phyloP scores from a whole-genome alignment of 2,329 filamentous ascomycete species.

The Talaromyces rugulosus region DNA sequence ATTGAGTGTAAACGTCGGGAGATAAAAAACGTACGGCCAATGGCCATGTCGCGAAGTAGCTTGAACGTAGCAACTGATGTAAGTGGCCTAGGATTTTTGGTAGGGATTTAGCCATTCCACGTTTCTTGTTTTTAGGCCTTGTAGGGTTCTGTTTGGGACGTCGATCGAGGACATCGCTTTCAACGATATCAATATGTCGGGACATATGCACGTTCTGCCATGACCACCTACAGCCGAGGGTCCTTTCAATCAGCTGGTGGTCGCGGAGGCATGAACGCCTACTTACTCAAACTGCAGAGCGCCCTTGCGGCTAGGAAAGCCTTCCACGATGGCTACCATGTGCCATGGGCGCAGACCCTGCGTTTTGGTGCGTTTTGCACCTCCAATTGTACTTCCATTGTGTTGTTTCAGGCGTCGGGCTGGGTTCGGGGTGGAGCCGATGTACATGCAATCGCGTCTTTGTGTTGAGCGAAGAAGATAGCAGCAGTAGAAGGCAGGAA shows the following conservation, averaged over 20 bases:
- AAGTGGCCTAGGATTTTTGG: conserved; percentile 61
- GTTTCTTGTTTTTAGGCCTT: conserved; percentile 1
- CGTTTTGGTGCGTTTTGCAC: conserved; percentile 71
- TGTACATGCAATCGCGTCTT: conserved; percentile 66
- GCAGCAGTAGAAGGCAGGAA: conserved; percentile 88
- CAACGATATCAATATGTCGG: conserved; percentile 61
- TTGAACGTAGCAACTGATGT: conserved; percentile 72
- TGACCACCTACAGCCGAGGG: conserved; percentile 64
- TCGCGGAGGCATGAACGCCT: background rate
- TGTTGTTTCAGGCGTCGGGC: conserved; percentile 81
- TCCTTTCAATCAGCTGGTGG: background rate
- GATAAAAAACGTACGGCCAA: conserved; percentile 75
- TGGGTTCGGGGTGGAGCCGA: conserved; percentile 89
- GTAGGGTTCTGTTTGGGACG: background rate
- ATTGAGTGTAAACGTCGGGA: conserved; percentile 63
- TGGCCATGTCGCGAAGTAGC: conserved; percentile 80
- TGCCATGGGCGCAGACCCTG: conserved; percentile 76
- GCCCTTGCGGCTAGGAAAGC: conserved; percentile 80
- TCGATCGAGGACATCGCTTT: conserved; percentile 7
- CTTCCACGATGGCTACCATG: conserved; percentile 79
- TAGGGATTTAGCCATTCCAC: conserved; percentile 3
- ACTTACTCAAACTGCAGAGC: conserved; percentile 90
- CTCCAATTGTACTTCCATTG: conserved; percentile 79
- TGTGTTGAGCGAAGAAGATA: conserved; percentile 86
- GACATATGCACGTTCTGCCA: conserved; percentile 82